A percentile compares a stretch with the other conserved stretches of the same genome.
Conservation (phyloP, 2,329 filamentous ascomycete species). For the Paraphoma chrysanthemicola region DNA sequence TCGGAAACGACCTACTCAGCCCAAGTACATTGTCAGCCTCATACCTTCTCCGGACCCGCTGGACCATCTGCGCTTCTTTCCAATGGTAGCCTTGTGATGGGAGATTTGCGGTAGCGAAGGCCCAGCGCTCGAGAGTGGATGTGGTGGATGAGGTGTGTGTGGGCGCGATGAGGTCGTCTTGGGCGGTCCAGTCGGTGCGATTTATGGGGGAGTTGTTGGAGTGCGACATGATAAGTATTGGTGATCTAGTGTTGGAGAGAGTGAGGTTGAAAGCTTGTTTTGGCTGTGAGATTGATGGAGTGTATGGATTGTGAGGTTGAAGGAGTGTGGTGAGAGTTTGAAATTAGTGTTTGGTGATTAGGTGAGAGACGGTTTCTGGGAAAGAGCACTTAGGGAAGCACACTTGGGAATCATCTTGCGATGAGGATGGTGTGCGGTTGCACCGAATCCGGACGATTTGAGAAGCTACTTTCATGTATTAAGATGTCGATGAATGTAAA, state of each 20-base stretch:
- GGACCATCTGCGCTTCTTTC: constrained; percentile 5
- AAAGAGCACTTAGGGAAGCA: no score
- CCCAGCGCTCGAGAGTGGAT: constrained; percentile 14
- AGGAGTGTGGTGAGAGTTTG: no score
- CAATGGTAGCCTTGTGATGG: constrained; percentile 3
- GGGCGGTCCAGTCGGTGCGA: constrained; percentile 4
- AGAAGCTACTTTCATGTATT: no score
- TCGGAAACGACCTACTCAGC: neutral
- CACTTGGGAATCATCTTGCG: no score
- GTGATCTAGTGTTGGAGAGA: neutral
- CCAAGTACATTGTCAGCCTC: neutral
- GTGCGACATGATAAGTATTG: neutral
- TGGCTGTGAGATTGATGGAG: neutral
- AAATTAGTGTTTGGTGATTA: no score
- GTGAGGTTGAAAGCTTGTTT: neutral
- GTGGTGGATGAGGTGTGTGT: constrained; percentile 5
- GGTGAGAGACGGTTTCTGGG: no score
- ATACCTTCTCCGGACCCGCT: constrained; percentile 13
- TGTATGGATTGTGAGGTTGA: no score
- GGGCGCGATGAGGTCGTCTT: constrained; percentile 16
- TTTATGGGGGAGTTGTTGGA: neutral
- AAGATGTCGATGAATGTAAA: no score
- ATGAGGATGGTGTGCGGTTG: no score
- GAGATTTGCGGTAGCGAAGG: constrained; percentile 11
- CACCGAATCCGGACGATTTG: no score